Evolutionary conservation across 2,329 filamentous ascomycete genomes (phyloP).

Genomic region (Ophiostoma pallidulum): DNA sequence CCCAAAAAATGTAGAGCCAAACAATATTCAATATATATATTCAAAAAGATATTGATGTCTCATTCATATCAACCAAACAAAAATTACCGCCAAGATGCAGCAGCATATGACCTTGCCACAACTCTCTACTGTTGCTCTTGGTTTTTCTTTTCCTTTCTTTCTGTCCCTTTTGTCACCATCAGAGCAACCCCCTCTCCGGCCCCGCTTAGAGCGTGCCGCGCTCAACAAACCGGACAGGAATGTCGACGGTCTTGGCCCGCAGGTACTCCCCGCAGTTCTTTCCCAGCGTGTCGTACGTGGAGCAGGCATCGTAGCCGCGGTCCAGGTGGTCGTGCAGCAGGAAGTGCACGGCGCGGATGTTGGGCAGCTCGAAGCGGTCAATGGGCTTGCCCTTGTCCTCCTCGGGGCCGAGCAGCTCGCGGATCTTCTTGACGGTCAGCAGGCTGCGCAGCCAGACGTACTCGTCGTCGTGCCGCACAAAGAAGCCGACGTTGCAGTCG

Average conservation of each 20-base stretch:
- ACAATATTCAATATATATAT: too few species aligned
- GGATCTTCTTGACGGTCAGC: slow-evolving; percentile 23
- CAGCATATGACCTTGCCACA: too few species aligned
- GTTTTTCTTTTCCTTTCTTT: too few species aligned
- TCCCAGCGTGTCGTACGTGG: slow-evolving; percentile 35
- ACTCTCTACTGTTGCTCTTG: too few species aligned
- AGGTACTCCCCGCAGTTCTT: slow-evolving; percentile 38
- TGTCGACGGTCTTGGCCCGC: slow-evolving; percentile 33
- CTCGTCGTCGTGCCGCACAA: slow-evolving; percentile 29
- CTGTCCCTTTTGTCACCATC: too few species aligned
- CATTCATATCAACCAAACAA: too few species aligned
- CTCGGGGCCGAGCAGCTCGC: slow-evolving; percentile 16
- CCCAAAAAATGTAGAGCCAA: too few species aligned
- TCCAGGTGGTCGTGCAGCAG: slow-evolving; percentile 37
- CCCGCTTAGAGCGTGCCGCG: slow-evolving; percentile 26
- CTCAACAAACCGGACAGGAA: slow-evolving; percentile 33
- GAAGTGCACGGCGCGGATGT: slow-evolving; percentile 23
- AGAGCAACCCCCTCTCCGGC: too few species aligned
- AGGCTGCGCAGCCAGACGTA: slow-evolving; percentile 30
- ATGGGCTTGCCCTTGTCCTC: slow-evolving; percentile 17
- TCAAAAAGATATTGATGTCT: too few species aligned
- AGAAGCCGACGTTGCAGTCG: slow-evolving; percentile 32
- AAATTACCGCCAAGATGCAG: too few species aligned
- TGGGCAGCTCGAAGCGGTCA: slow-evolving; percentile 15
- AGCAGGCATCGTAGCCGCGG: slow-evolving; percentile 32